Evolutionary conservation across 352 stramenopile species (phyloP).

Genomic region (Phytopythium montanum): DNA sequence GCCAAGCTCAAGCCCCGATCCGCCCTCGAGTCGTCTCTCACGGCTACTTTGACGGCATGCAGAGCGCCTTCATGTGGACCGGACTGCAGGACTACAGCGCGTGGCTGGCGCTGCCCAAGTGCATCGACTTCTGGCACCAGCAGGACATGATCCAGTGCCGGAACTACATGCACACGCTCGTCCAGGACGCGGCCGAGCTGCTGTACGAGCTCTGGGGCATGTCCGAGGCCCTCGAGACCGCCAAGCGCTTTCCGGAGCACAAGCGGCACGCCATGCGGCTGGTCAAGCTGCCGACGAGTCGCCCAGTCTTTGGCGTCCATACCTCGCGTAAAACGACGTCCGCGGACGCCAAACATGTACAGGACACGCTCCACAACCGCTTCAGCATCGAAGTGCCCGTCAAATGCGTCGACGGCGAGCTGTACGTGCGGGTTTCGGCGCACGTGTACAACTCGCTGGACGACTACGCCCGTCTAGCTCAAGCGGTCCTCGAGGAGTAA

Average conservation of each 20-base stretch:
- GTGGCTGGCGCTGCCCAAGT: conserved; percentile 80
- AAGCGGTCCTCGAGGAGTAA: conserved; percentile 8
- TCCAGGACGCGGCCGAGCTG: conserved; percentile 46
- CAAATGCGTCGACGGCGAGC: conserved; percentile 83
- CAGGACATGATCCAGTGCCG: conserved; percentile 43
- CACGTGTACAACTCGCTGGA: conserved; percentile 91
- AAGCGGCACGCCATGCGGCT: conserved; percentile 79
- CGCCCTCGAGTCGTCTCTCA: conserved; percentile 89
- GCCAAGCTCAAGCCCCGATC: conserved; percentile 15
- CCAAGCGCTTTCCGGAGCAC: conserved; percentile 35
- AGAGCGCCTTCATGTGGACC: conserved; percentile 92
- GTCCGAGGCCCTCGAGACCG: conserved; percentile 26
- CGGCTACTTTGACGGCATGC: conserved; percentile 84
- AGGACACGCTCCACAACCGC: conserved; percentile 83
- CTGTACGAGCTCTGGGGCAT: conserved; percentile 64
- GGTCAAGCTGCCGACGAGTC: conserved; percentile 50
- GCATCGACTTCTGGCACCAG: conserved; percentile 81
- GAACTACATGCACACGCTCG: conserved; percentile 61
- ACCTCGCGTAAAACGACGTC: conserved; percentile 45
- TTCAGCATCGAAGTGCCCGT: conserved; percentile 91
- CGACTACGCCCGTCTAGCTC: conserved; percentile 79
- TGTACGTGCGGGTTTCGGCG: conserved; percentile 90
- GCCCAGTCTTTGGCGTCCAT: conserved; percentile 43
- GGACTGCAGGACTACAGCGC: conserved; percentile 91
- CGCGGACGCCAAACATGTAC: conserved; percentile 86